phyloP scores from a whole-genome alignment of 495 filamentous ascomycete genomes.

The Chaetomium fimeti region DNA sequence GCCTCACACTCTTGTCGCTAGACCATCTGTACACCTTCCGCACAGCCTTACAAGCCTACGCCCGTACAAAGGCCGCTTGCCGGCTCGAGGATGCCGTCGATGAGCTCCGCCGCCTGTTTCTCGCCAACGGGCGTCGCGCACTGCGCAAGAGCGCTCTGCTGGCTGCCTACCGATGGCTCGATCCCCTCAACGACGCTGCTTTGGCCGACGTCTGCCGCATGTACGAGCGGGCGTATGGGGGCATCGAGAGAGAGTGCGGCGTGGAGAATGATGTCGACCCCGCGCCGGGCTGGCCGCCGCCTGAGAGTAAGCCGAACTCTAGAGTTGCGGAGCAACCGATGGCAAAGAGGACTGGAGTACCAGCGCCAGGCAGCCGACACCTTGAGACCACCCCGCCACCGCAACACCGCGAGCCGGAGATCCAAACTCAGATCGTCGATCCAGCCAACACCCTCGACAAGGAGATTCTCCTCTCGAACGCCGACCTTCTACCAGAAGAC shows the following conservation, averaged over 20 bases:
- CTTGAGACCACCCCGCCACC: neutral
- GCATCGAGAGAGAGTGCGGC: slow-evolving; percentile 31
- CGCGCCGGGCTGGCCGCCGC: slow-evolving; percentile 24
- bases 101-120: slow-evolving; percentile 60
- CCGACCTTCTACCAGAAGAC: slow-evolving; percentile 17
- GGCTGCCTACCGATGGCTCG: slow-evolving; percentile 61
- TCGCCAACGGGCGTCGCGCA: slow-evolving; percentile 56
- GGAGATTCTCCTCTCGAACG: slow-evolving; percentile 18
- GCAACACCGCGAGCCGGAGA: neutral
- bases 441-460: slow-evolving; percentile 19
- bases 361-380: neutral
- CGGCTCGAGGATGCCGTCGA: slow-evolving; percentile 57
- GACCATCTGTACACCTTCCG: slow-evolving; percentile 76
- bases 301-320: neutral
- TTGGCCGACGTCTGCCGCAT: slow-evolving; percentile 56
- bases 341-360: neutral
- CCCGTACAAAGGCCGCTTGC: slow-evolving; percentile 50
- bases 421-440: neutral
- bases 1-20: slow-evolving; percentile 63
- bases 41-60: slow-evolving; percentile 58
- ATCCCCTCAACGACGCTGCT: slow-evolving; percentile 50
- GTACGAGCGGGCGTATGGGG: slow-evolving; percentile 58
- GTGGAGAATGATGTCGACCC: slow-evolving; percentile 30
- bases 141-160: slow-evolving; percentile 60
- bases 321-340: neutral